Evolutionary conservation across 345 rosid species (phyloP).

Genomic region (Camelina neglecta): DNA sequence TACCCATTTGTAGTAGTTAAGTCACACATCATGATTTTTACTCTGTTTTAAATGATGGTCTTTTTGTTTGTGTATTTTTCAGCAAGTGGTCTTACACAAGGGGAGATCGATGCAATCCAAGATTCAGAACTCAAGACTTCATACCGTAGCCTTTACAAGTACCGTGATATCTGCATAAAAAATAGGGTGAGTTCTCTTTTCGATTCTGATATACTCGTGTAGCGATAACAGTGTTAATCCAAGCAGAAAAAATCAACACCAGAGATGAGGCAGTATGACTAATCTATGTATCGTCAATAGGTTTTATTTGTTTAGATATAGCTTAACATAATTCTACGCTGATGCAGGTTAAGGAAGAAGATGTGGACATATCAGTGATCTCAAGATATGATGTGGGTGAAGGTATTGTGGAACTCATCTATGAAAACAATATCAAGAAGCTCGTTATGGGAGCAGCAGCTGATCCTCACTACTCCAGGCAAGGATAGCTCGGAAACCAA

Average conservation of each 20-base stretch:
- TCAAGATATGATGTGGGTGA: conserved; percentile 51
- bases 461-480: conserved; percentile 66
- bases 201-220: neutral
- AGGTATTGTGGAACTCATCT: conserved; percentile 69
- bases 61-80: neutral
- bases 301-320: neutral
- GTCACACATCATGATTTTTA: conserved; percentile 14
- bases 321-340: neutral
- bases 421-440: conserved; percentile 54
- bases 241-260: neutral
- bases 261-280: conserved; percentile 4
- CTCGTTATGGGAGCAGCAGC: conserved; percentile 95
- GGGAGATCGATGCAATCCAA: conserved; percentile 60
- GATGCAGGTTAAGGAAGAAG: conserved; percentile 65
- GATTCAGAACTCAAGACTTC: conserved; percentile 54
- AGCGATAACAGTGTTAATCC: neutral
- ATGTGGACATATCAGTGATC: conserved; percentile 47
- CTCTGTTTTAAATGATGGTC: conserved; percentile 20
- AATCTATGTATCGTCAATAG: neutral
- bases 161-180: conserved; percentile 54
- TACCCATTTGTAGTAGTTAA: neutral
- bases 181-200: conserved; percentile 56
- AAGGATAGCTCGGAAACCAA: conserved; percentile 4
- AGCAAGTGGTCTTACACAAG: conserved; percentile 51
- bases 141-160: conserved; percentile 53